phyloP scores from a whole-genome alignment of 2,329 filamentous ascomycete species.

The Stemphylium lycopersici region DNA sequence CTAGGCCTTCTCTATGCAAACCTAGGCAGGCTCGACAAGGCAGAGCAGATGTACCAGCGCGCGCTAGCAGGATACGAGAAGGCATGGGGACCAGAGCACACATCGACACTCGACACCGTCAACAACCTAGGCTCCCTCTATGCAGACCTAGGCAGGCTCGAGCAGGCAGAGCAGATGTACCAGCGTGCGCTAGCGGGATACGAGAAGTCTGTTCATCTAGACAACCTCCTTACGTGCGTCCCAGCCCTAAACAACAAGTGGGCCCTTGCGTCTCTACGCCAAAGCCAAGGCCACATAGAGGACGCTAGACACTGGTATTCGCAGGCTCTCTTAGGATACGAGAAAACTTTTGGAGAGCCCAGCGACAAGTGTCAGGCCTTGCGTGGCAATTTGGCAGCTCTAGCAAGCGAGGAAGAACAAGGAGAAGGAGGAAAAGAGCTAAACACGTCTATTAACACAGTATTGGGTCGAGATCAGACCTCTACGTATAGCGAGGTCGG shows the following conservation, averaged over 20 bases:
- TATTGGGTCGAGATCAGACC: neutral
- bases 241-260: neutral
- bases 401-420: neutral
- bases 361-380: neutral
- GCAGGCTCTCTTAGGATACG: slow-evolving; percentile 12
- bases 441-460: neutral
- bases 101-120: neutral
- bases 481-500: neutral
- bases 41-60: neutral
- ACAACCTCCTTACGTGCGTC: neutral
- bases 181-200: neutral
- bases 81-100: neutral
- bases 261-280: neutral
- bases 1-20: slow-evolving; percentile 21
- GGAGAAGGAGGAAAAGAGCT: neutral
- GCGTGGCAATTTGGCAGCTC: neutral
- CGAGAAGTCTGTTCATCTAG: neutral
- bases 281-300: slow-evolving; percentile 7
- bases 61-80: slow-evolving; percentile 19
- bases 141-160: no score
- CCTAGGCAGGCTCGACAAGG: slow-evolving; percentile 17
- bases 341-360: slow-evolving; percentile 7
- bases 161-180: neutral
- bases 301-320: slow-evolving; percentile 16
- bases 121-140: neutral